Evolutionary conservation across 257 asterid species (phyloP).

Genomic region (Solanum clarkiae): DNA sequence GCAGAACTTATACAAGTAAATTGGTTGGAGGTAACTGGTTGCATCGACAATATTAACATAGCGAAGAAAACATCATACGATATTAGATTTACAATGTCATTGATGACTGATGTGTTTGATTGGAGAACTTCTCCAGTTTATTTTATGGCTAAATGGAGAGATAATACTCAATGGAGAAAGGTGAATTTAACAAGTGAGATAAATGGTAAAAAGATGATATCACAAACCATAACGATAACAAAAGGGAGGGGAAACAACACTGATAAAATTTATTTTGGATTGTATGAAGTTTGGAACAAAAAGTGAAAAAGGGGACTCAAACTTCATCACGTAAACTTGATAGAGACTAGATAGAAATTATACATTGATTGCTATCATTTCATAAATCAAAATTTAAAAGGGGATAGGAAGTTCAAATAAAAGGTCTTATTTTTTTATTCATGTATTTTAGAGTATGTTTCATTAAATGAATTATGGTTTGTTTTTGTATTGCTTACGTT

Average conservation of each 20-base stretch:
- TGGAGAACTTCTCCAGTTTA: too few species aligned
- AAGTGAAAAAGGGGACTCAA: not conserved
- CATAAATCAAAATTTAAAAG: not conserved
- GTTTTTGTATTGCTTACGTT: not conserved
- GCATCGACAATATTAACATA: not conserved
- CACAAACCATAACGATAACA: not conserved
- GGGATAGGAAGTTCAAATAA: not conserved
- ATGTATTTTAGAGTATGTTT: not conserved
- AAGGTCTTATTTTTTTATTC: too few species aligned
- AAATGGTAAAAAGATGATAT: not conserved
- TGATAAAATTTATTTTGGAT: not conserved
- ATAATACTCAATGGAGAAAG: not conserved
- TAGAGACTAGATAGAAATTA: not conserved
- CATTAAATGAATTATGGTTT: too few species aligned
- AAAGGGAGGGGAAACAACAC: not conserved
- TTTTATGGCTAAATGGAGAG: too few species aligned
- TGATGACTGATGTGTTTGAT: too few species aligned
- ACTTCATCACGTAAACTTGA: not conserved
- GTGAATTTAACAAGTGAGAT: not conserved
- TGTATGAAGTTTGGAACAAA: not conserved
- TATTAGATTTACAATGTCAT: not conserved
- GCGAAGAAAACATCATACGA: not conserved
- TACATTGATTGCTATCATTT: not conserved
- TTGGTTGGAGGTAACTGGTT: conserved; percentile 16
- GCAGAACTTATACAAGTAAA: conserved; percentile 8